Base-by-base conservation (phyloP, 257 asterid genomes). In the Fraxinus americana region DNA sequence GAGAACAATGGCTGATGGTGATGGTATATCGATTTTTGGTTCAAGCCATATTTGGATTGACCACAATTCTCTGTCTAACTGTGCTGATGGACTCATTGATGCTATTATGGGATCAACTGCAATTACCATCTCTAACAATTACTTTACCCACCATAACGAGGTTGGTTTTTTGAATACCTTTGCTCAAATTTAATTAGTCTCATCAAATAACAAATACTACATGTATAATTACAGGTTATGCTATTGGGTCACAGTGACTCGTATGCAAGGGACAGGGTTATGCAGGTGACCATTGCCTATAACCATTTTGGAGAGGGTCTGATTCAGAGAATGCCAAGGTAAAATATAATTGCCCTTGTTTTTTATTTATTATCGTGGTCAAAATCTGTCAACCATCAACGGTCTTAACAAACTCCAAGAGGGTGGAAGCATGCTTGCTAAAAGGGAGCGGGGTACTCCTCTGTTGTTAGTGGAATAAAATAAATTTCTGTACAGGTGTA, bases 21-120 rank as follows among this genome's bases (percentile, higher is more conserved):
- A 94, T n/a, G 98, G 85, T 59, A 88, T 94, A 9, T 91, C 97
- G 1, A 87, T 94, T 0, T 94, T 92, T 41, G 91, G 94, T 6
- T 67, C 97, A 0, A 91, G 96, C 75, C 97, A 94, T 38, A 82
- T 94, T 59, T 94, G 98, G 98, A 81, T 94, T 41, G 98, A 94
- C 21, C 98, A 91, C 39, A 91, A 92, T 77, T 92, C 97, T 4
- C 78, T 94, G 48, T 86, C 96, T 2, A 90, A 86, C 82, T 94
- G 98, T 71, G 71, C 96, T 0, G 98, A 94, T 71, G 98, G 98
- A 1, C 86, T 94, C n/a, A 81, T 94, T 30, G 98, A 94, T 67
- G 97, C 96, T 8, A 81, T 94, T 71, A 90, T 90, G 97, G 97
- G 91, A 1, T 94, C 98, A 0, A 94, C 98, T 0, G 98, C 97